Percentiles rank a stretch among this genome's conserved stretches.
Conservation (phyloP, 306 rosid species). For the Cercis canadensis region DNA sequence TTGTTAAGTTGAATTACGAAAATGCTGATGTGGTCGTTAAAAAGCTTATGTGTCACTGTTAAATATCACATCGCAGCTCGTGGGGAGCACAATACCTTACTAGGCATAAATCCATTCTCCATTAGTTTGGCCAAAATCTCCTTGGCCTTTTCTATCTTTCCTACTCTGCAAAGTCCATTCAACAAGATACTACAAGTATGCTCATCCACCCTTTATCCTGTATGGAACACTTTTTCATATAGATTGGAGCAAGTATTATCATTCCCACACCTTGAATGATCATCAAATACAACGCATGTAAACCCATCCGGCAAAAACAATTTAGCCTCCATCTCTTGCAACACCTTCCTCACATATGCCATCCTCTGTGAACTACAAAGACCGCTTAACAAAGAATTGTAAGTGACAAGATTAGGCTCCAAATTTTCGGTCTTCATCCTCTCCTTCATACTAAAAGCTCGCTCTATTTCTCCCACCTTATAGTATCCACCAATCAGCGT, state of each 20-base stretch:
- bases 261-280: constrained; percentile 43
- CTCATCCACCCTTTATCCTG: constrained; percentile 45
- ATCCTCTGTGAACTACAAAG: constrained; percentile 61
- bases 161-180: constrained; percentile 70
- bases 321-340: constrained; percentile 66
- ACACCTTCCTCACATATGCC: constrained; percentile 54
- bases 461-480: constrained; percentile 66
- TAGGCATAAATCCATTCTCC: constrained; percentile 56
- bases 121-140: constrained; percentile 60
- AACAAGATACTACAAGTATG: constrained; percentile 60
- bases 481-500: constrained; percentile 72
- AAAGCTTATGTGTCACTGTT: too few species aligned
- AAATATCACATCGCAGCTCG: too few species aligned
- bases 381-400: constrained; percentile 68
- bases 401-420: constrained; percentile 60
- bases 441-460: constrained; percentile 63
- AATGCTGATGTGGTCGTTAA: too few species aligned
- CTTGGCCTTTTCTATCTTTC: constrained; percentile 63
- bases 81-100: constrained; percentile 55
- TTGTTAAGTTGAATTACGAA: too few species aligned
- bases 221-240: constrained; percentile 39
- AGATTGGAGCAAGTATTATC: constrained; percentile 41
- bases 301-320: constrained; percentile 62
- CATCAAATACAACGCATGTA: constrained; percentile 58
- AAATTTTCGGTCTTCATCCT: constrained; percentile 64